Conservation (phyloP, 345 rosid genomes). For the Camelina hispida region DNA sequence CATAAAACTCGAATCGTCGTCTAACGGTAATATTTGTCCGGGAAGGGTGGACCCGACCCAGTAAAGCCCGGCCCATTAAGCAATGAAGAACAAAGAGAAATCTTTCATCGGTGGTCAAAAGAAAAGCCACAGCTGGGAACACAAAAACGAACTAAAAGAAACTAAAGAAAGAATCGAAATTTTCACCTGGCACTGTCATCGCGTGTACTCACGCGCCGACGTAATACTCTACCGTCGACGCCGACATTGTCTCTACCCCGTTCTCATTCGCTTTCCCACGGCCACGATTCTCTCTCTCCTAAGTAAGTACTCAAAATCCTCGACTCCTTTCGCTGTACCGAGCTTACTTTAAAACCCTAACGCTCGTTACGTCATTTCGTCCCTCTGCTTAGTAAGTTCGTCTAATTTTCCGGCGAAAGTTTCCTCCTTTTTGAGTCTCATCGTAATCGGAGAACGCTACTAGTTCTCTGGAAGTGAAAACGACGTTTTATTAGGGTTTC, state of each 20-base stretch:
- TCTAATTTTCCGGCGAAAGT: background rate
- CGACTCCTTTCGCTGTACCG: background rate
- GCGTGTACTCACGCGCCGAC: slow-evolving; percentile 42
- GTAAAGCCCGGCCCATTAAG: slow-evolving; percentile 12
- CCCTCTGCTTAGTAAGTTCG: slow-evolving; percentile 18
- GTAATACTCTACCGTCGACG: slow-evolving; percentile 6
- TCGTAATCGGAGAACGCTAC: background rate
- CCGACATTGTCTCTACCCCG: slow-evolving; percentile 18
- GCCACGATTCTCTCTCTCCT: background rate
- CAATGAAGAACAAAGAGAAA: background rate
- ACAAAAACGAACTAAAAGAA: too few species aligned
- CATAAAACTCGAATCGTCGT: background rate
- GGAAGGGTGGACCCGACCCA: background rate
- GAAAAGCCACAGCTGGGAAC: background rate
- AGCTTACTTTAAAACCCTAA: slow-evolving; percentile 31
- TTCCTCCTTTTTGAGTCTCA: background rate
- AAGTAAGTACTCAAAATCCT: slow-evolving; percentile 7
- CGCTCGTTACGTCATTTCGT: background rate
- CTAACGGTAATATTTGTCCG: background rate
- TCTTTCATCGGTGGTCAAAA: background rate
- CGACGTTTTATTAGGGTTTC: slow-evolving; percentile 4
- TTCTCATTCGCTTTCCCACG: background rate
- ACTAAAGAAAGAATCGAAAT: background rate
- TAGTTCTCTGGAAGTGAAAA: background rate
- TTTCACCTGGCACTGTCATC: slow-evolving; percentile 12